phyloP scores from a whole-genome alignment of 495 filamentous ascomycete species.

The Schizothecium vesticola region DNA sequence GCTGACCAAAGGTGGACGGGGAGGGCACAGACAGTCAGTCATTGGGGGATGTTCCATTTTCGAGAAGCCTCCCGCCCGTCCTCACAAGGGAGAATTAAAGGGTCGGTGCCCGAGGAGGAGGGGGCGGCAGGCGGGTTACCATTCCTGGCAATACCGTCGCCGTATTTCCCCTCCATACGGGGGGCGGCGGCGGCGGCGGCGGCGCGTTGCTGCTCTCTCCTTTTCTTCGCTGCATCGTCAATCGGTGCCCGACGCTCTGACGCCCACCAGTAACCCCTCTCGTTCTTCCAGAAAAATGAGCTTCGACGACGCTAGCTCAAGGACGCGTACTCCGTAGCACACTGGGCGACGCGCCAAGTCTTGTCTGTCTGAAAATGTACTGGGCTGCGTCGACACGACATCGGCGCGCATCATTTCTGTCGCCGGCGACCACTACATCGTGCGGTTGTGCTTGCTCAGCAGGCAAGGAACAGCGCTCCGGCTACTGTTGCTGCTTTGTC shows the following conservation, averaged over 20 bases:
- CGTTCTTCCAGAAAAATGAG: not conserved
- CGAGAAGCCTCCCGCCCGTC: not conserved
- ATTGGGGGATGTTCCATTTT: not conserved
- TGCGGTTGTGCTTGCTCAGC: not conserved
- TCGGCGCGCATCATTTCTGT: not conserved
- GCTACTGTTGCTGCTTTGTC: not conserved
- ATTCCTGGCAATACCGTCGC: slow-evolving; percentile 23
- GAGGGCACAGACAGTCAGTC: not conserved
- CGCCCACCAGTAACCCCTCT: not conserved
- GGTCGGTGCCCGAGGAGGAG: not conserved
- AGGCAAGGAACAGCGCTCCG: not conserved
- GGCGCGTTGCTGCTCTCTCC: not conserved
- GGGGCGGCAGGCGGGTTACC: slow-evolving; percentile 21
- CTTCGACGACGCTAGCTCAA: not conserved
- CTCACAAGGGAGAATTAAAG: not conserved
- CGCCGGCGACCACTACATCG: not conserved
- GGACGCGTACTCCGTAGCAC: not conserved
- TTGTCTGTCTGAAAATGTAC: too few relatives aligned
- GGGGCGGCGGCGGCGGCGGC: not conserved
- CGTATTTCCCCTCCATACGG: not conserved
- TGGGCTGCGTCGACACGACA: not conserved
- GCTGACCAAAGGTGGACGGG: not conserved
- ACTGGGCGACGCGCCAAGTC: not conserved
- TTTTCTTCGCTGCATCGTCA: not conserved
- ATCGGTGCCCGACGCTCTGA: not conserved